Evolutionary conservation across 306 rosid genomes (phyloP).

Genomic region (Cucurbita maxima): DNA sequence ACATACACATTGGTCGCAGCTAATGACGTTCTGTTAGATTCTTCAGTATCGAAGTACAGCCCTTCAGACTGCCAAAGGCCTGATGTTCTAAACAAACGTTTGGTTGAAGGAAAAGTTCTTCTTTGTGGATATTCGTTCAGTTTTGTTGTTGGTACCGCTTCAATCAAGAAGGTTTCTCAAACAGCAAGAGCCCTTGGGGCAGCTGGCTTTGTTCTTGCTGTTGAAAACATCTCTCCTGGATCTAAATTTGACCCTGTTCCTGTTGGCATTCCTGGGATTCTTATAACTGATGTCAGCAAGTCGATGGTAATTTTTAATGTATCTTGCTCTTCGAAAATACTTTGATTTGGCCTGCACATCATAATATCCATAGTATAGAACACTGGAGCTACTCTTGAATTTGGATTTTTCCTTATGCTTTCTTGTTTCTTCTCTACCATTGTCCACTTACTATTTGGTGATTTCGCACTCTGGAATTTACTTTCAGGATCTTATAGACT

Average conservation of each 20-base stretch:
- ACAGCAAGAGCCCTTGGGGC: slow-evolving; percentile 95
- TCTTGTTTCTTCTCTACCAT: background rate
- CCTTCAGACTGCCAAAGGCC: slow-evolving; percentile 94
- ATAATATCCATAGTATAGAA: background rate
- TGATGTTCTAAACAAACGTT: slow-evolving; percentile 73
- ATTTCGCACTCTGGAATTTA: slow-evolving; percentile 14
- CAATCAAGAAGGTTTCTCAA: slow-evolving; percentile 73
- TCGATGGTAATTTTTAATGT: slow-evolving; percentile 45
- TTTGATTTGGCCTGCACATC: background rate
- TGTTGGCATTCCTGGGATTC: slow-evolving; percentile 76
- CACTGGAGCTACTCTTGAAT: background rate
- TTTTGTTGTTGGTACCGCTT: slow-evolving; percentile 78
- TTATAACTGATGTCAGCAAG: slow-evolving; percentile 62
- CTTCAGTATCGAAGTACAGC: slow-evolving; percentile 67
- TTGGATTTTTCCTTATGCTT: background rate
- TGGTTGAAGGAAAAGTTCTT: slow-evolving; percentile 87
- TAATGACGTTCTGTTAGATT: slow-evolving; percentile 80
- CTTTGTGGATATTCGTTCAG: slow-evolving; percentile 98
- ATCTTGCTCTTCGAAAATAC: background rate
- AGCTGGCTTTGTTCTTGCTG: slow-evolving; percentile 89
- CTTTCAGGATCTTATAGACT: slow-evolving; percentile 75
- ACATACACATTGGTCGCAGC: slow-evolving; percentile 86
- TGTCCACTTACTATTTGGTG: slow-evolving; percentile 2
- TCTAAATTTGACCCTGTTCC: slow-evolving; percentile 96
- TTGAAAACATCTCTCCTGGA: slow-evolving; percentile 86